Evolutionary conservation across 1,284 basidiomycete genomes (phyloP).

Genomic region (Sanghuangporus sanghuang): DNA sequence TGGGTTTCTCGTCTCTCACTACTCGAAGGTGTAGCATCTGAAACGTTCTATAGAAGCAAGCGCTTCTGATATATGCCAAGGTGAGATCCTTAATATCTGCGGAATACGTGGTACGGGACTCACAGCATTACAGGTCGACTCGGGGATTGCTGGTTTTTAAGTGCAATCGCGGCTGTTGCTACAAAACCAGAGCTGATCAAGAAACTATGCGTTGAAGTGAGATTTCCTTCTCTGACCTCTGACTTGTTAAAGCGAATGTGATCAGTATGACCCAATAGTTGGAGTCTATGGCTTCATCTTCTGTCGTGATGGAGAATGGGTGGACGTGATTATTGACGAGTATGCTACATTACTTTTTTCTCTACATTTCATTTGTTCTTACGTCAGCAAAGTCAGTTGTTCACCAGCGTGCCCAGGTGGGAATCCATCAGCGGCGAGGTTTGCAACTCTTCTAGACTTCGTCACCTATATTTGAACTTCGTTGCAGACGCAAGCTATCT

Average conservation of each 20-base stretch:
- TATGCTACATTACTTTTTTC: conserved; percentile 23
- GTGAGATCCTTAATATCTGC: conserved; percentile 15
- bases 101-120: background rate
- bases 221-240: conserved; percentile 12
- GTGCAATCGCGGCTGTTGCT: conserved; percentile 40
- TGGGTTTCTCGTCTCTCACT: conserved; percentile 18
- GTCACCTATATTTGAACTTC: conserved; percentile 24
- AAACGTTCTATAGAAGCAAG: conserved; percentile 1
- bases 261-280: conserved; percentile 39
- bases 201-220: conserved; percentile 45
- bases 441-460: background rate
- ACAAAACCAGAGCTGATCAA: conserved; percentile 37
- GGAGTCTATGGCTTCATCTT: conserved; percentile 55
- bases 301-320: conserved; percentile 39
- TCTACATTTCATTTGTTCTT: background rate
- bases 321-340: conserved; percentile 43
- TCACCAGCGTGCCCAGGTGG: conserved; percentile 42
- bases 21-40: background rate
- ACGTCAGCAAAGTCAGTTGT: conserved; percentile 31
- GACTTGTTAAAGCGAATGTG: background rate
- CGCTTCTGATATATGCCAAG: conserved; percentile 37
- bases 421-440: conserved; percentile 35
- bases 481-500: conserved; percentile 30
- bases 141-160: conserved; percentile 47
- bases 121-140: conserved; percentile 20